Base-by-base conservation (phyloP, 768 basidiomycete genomes). In the Filobasidium floriforme region DNA sequence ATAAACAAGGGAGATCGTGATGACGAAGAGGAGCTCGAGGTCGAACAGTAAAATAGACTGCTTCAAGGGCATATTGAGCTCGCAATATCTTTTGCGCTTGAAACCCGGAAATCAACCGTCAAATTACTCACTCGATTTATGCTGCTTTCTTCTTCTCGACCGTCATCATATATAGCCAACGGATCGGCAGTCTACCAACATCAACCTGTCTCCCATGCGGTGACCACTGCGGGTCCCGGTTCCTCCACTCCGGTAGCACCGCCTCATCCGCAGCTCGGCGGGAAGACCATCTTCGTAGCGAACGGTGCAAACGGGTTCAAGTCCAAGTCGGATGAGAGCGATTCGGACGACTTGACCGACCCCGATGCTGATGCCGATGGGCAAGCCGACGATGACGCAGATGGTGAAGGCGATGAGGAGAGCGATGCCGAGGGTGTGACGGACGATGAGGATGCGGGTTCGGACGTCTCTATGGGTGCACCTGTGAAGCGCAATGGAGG, bases 321-420 rank as follows among this genome's bases (percentile, higher is more conserved):
- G 15, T 6, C 19, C 7, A 24, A 15, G 5, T 24, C 54, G 15
- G 54, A 57, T 28, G 15, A 15, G 29, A 24, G 24, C 54, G 54
- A 32, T 14, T 57, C 54, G 2, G 54, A 24, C 4, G 54, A 24
- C 4, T 28, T 57, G 19, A 26, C 54, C 22, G 54, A 57, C 22
- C 54, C 54, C 14, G 54, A 26, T 49, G 22, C 46, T 26, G 64
- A 43, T 29, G 64, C 49, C 43, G 59, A 46, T n/a, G 57, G 61
- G 7, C 43, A 32, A 5, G n/a, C n/a, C n/a, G 51, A 63, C 51
- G 44, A 63, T 7, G 62, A 15, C 24, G 64, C 49, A 6, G 64
- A 66, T 6, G 51, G 41, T 28, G 66, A 61, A 9, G 22, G 51
- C n/a, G 51, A 61, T 37, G 41, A 49, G 29, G 40, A 60, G 1